Percentiles rank a stretch among this genome's conserved stretches.
These are phyloP conservation scores for Henckelia pumila DNA, from an alignment of 257 asterid species.

Conservation along the genomic window DNA sequence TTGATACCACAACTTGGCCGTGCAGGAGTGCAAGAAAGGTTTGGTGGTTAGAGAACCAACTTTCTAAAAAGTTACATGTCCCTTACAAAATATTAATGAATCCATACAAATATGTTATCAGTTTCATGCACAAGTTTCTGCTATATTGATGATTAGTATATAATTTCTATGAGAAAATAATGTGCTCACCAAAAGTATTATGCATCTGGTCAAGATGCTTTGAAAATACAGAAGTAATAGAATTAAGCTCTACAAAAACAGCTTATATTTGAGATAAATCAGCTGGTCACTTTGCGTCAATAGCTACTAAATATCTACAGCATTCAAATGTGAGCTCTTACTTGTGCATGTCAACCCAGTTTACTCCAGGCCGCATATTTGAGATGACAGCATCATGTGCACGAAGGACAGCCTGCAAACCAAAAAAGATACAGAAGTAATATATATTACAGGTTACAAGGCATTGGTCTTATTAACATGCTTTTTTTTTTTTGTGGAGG, in stretches of 20 bases:
- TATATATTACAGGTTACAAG: slow-evolving; percentile 5
- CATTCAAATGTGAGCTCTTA: slow-evolving; percentile 37
- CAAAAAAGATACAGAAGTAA: slow-evolving; percentile 18
- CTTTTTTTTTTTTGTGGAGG: slow-evolving; percentile 3
- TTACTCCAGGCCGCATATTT: slow-evolving; percentile 80
- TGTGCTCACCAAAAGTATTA: no score
- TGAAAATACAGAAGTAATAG: background rate
- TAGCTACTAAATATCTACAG: slow-evolving; percentile 17
- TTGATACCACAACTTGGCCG: no score
- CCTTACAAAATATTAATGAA: no score
- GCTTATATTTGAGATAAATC: background rate
- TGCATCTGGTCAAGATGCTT: no score
- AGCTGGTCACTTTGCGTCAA: background rate
- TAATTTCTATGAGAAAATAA: no score
- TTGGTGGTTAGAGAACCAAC: no score
- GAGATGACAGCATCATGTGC: slow-evolving; percentile 97
- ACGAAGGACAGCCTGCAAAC: slow-evolving; percentile 86
- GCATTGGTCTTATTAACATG: background rate
- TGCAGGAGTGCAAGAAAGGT: no score
- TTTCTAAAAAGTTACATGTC: no score
- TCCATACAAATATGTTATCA: no score
- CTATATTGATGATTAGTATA: no score
- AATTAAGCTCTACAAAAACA: background rate
- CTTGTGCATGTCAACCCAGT: slow-evolving; percentile 97
- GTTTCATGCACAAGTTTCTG: no score